Conservation (phyloP, 1,284 basidiomycete genomes). For the Uromyces viciae-fabae region DNA sequence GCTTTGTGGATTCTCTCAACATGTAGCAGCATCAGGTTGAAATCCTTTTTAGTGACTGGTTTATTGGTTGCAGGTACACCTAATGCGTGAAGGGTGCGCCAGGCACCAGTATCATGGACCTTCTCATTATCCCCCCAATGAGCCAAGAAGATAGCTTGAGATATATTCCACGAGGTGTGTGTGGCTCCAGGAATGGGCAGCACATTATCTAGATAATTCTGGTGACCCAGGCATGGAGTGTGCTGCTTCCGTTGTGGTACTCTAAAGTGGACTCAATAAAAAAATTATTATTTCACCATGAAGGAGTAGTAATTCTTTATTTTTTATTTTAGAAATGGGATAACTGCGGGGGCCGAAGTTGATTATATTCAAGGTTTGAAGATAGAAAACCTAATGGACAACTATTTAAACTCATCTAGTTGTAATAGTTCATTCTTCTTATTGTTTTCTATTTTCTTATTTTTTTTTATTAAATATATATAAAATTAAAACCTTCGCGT, state of each 20-base stretch:
- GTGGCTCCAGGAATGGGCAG: background rate
- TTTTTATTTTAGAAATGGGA: too few species aligned
- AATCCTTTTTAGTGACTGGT: conserved; percentile 11
- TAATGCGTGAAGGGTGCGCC: background rate
- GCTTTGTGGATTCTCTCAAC: background rate
- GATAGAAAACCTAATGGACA: too few species aligned
- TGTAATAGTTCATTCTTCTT: too few species aligned
- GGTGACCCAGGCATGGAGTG: background rate
- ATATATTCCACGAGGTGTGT: conserved; percentile 3
- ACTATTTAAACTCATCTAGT: too few species aligned
- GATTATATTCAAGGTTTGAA: too few species aligned
- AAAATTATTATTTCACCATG: too few species aligned
- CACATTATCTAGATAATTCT: background rate
- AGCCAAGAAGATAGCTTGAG: background rate
- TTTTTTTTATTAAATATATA: too few species aligned
- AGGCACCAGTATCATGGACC: background rate
- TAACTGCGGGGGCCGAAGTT: too few species aligned
- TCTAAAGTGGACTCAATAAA: too few species aligned
- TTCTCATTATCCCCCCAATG: background rate
- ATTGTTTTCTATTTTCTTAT: too few species aligned
- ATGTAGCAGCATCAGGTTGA: background rate
- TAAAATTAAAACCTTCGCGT: too few species aligned
- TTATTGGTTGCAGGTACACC: background rate
- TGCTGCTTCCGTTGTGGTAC: background rate
- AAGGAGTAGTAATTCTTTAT: too few species aligned